Evolutionary conservation across 208 protist species (phyloP).

Genomic region (Borovskyia barvae): DNA sequence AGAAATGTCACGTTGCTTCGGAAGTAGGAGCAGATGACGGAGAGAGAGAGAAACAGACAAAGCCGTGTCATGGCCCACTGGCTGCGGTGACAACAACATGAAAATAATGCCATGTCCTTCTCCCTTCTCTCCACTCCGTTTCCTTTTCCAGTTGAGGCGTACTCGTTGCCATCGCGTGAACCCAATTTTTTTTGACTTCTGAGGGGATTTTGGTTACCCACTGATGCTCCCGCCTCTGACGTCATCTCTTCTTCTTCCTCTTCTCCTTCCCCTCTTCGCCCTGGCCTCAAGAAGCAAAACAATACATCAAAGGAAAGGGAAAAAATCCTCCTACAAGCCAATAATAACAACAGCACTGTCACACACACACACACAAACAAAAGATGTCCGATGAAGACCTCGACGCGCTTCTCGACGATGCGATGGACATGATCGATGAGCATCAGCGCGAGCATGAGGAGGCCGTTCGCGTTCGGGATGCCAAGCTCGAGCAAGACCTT

Average conservation of each 20-base stretch:
- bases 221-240: not conserved
- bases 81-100: no score
- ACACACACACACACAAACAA: not conserved
- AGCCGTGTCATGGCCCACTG: no score
- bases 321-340: no score
- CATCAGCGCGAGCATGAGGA: slow-evolving; percentile 71
- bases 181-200: not conserved
- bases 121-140: not conserved
- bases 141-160: not conserved
- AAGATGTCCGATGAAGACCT: slow-evolving; percentile 67
- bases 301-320: no score
- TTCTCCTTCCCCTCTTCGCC: not conserved
- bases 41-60: no score
- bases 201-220: not conserved
- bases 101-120: not conserved
- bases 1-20: no score
- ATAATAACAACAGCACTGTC: not conserved
- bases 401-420: slow-evolving; percentile 79
- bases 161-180: not conserved
- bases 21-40: no score
- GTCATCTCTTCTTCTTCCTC: not conserved
- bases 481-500: slow-evolving; percentile 48
- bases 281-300: not conserved
- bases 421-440: slow-evolving; percentile 75
- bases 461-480: slow-evolving; percentile 42